phyloP scores from a whole-genome alignment of 2,329 filamentous ascomycete genomes.

The Zopfia rhizophila region DNA sequence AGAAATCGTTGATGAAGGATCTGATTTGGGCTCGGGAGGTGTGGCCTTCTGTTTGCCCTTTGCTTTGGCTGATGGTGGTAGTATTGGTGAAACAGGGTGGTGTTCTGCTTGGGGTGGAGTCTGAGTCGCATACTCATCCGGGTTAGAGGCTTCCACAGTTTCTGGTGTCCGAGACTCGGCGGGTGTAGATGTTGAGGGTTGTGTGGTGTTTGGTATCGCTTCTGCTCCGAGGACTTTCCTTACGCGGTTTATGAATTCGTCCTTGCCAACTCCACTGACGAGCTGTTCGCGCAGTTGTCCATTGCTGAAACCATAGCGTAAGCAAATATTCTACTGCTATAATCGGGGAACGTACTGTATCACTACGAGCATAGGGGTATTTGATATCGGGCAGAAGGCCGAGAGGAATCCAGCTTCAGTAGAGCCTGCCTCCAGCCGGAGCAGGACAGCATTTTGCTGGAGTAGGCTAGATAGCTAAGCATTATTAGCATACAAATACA shows the following conservation, averaged over 20 bases:
- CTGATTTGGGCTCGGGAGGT: constrained; percentile 46
- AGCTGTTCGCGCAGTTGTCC: constrained; percentile 83
- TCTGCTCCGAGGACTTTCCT: constrained; percentile 49
- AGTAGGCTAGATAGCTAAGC: constrained; percentile 61
- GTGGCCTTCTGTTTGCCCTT: constrained; percentile 57
- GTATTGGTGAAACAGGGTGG: constrained; percentile 21
- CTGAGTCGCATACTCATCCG: constrained; percentile 17
- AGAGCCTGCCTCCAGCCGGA: constrained; percentile 77
- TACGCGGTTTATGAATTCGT: constrained; percentile 72
- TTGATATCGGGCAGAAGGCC: constrained; percentile 83
- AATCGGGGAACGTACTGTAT: constrained; percentile 67
- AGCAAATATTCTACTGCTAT: constrained; percentile 4
- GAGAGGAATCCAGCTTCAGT: constrained; percentile 84
- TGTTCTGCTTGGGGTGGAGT: constrained; percentile 4
- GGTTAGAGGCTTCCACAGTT: constrained; percentile 2
- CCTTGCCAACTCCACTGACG: constrained; percentile 69
- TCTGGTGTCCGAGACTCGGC: constrained; percentile 15
- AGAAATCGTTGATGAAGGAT: constrained; percentile 52
- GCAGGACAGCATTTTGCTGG: constrained; percentile 70
- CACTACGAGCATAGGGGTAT: constrained; percentile 80
- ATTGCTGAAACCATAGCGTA: constrained; percentile 61
- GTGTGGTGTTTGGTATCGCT: constrained; percentile 36
- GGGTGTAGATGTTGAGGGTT: not conserved
- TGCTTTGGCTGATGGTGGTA: constrained; percentile 33
- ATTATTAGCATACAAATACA: not conserved